Evolutionary conservation across 805 yeast genomes (phyloP).

Genomic region (Teunomyces atbi): DNA sequence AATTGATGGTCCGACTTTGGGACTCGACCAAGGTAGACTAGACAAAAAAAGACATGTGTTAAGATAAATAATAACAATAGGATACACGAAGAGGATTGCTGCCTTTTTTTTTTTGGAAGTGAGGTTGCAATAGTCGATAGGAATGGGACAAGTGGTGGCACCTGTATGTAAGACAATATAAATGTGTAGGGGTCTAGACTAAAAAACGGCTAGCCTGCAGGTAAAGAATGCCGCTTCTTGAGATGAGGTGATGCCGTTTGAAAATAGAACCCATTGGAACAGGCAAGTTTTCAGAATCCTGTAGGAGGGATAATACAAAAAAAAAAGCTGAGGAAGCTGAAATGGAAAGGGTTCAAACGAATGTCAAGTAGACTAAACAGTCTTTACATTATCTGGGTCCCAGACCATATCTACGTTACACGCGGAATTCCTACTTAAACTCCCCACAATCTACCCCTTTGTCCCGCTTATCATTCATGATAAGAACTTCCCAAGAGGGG

Average conservation of each 20-base stretch:
- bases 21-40: too few species aligned
- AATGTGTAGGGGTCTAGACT: constrained; percentile 1
- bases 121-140: too few species aligned
- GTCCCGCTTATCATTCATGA: not conserved
- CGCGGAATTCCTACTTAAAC: not conserved
- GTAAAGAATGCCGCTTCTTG: not conserved
- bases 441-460: not conserved
- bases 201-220: not conserved
- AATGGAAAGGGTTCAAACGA: not conserved
- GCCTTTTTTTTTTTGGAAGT: too few species aligned
- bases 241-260: constrained; percentile 1
- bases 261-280: not conserved
- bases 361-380: too few species aligned
- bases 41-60: too few species aligned
- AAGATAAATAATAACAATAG: too few species aligned
- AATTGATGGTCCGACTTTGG: too few species aligned
- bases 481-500: not conserved
- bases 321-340: not conserved
- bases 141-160: too few species aligned
- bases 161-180: too few species aligned
- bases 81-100: too few species aligned
- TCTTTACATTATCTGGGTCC: too few species aligned
- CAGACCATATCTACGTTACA: not conserved
- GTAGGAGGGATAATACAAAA: not conserved
- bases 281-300: not conserved